Conservation (phyloP, 768 basidiomycete species). For the Pisolithus microcarpus region DNA sequence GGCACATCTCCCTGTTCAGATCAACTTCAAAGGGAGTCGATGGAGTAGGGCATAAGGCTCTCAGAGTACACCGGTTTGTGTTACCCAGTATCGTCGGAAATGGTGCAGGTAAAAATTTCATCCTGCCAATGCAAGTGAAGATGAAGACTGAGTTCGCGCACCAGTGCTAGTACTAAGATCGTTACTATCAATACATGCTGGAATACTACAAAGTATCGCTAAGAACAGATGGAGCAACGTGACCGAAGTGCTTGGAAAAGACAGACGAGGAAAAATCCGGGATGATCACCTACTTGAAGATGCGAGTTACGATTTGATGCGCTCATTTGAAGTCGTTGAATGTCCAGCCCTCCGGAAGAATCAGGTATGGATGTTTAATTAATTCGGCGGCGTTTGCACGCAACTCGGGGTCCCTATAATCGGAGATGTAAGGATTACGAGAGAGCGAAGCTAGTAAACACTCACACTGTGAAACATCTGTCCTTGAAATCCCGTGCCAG, state of each 20-base stretch:
- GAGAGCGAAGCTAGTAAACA: slow-evolving; percentile 1
- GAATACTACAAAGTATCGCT: slow-evolving; percentile 28
- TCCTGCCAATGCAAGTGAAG: neutral
- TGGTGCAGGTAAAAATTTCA: no score
- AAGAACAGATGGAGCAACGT: slow-evolving; percentile 21
- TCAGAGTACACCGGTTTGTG: neutral
- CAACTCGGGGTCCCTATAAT: slow-evolving; percentile 66
- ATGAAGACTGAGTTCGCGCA: slow-evolving; percentile 8
- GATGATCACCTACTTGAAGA: slow-evolving; percentile 24
- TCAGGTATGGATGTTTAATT: slow-evolving; percentile 71
- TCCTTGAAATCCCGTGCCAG: slow-evolving; percentile 81
- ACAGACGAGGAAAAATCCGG: slow-evolving; percentile 18
- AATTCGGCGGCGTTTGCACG: slow-evolving; percentile 77
- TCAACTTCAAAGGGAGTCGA: slow-evolving; percentile 58
- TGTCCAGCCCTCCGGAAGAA: slow-evolving; percentile 63
- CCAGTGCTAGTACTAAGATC: slow-evolving; percentile 23
- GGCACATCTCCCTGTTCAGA: slow-evolving; percentile 58
- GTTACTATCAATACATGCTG: slow-evolving; percentile 19
- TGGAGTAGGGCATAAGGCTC: slow-evolving; percentile 56
- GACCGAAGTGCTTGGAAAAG: slow-evolving; percentile 5
- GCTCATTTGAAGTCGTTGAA: slow-evolving; percentile 49
- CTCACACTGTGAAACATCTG: slow-evolving; percentile 86
- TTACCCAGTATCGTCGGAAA: neutral
- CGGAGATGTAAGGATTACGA: slow-evolving; percentile 1
- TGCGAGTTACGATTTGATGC: slow-evolving; percentile 10